Evolutionary conservation across 257 asterid genomes (phyloP).

Genomic region (Galeopsis tetrahit): DNA sequence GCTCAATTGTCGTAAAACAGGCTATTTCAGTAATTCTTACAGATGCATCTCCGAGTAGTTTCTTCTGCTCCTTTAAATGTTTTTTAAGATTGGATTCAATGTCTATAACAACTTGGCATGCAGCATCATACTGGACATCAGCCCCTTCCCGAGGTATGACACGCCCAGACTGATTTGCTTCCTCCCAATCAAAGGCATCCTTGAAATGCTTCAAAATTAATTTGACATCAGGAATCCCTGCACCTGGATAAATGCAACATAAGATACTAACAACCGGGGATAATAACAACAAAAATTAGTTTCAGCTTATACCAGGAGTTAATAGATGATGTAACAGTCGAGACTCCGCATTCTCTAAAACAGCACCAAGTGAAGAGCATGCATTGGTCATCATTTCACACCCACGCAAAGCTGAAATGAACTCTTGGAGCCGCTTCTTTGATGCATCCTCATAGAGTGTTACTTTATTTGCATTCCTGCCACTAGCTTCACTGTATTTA

Average conservation of each 20-base stretch:
- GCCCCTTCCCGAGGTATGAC: slow-evolving; percentile 91
- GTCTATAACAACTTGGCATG: slow-evolving; percentile 67
- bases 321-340: slow-evolving; percentile 67
- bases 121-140: slow-evolving; percentile 88
- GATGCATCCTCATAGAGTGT: slow-evolving; percentile 88
- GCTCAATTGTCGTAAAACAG: slow-evolving; percentile 20
- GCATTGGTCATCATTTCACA: slow-evolving; percentile 76
- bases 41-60: slow-evolving; percentile 77
- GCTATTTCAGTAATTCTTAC: slow-evolving; percentile 50
- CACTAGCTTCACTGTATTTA: slow-evolving; percentile 77
- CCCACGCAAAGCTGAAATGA: slow-evolving; percentile 87
- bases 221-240: slow-evolving; percentile 66
- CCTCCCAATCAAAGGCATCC: slow-evolving; percentile 95
- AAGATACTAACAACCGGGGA: slow-evolving; percentile 39
- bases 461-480: slow-evolving; percentile 91
- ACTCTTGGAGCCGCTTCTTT: slow-evolving; percentile 89
- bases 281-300: slow-evolving; percentile 15
- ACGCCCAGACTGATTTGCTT: slow-evolving; percentile 92
- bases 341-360: slow-evolving; percentile 64
- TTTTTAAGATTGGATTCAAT: slow-evolving; percentile 66
- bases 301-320: slow-evolving; percentile 60
- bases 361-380: slow-evolving; percentile 68
- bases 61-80: slow-evolving; percentile 84
- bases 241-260: slow-evolving; percentile 49
- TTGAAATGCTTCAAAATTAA: slow-evolving; percentile 73